A percentile compares a stretch with the other conserved stretches of the same genome.
Evolutionary conservation across 192 early-diverging fungal species (phyloP).

Genomic region (Dissophora globulifera): DNA sequence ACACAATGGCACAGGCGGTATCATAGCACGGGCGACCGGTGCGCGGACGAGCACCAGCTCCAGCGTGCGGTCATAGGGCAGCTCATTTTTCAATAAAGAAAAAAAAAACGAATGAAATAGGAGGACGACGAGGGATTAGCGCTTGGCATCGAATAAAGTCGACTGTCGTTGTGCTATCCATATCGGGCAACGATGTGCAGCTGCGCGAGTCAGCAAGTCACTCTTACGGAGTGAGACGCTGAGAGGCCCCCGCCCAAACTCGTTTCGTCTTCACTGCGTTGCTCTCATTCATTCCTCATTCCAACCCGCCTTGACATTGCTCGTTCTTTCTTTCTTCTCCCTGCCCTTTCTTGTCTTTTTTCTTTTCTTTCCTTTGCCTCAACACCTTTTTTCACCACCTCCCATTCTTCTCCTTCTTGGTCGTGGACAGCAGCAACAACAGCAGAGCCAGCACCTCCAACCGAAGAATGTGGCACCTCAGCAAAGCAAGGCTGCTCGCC

Average conservation of each 20-base stretch:
- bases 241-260: no score
- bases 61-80: no score
- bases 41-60: no score
- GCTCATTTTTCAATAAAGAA: no score
- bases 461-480: background rate
- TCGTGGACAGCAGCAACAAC: background rate
- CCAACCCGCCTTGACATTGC: no score
- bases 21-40: background rate
- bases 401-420: background rate
- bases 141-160: background rate
- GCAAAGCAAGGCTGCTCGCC: background rate
- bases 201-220: no score
- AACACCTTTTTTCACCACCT: background rate
- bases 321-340: background rate
- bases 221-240: no score
- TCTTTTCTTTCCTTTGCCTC: background rate
- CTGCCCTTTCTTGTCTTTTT: background rate
- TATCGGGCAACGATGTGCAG: background rate
- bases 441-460: no score
- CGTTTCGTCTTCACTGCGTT: no score
- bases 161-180: background rate
- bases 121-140: no score
- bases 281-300: background rate
- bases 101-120: no score
- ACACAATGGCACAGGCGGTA: slow-evolving; percentile 22